phyloP scores from a whole-genome alignment of 352 stramenopile species.

The Phytophthora citricola region DNA sequence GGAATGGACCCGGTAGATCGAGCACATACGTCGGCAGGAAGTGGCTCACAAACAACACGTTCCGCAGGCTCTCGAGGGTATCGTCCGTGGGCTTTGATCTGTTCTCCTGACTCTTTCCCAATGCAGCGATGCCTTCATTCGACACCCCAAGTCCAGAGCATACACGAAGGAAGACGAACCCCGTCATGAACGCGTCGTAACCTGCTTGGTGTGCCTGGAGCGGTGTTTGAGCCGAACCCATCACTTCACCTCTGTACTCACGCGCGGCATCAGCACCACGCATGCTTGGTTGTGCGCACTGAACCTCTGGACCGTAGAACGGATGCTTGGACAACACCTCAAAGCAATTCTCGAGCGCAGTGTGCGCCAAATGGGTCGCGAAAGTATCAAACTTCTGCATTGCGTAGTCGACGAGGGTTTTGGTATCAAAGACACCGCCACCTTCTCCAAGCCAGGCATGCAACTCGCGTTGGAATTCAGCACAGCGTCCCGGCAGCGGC shows the following conservation, averaged over 20 bases:
- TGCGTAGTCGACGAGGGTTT: slow-evolving; percentile 67
- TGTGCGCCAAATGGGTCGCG: slow-evolving; percentile 62
- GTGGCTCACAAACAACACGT: slow-evolving; percentile 66
- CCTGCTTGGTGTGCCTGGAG: slow-evolving; percentile 74
- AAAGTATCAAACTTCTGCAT: slow-evolving; percentile 75
- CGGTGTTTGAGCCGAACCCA: slow-evolving; percentile 26
- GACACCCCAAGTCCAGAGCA: slow-evolving; percentile 63
- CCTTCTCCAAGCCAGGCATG: slow-evolving; percentile 52
- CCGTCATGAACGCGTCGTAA: slow-evolving; percentile 85
- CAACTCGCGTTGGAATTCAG: slow-evolving; percentile 65
- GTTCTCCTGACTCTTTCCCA: slow-evolving; percentile 23
- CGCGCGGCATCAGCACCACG: slow-evolving; percentile 8
- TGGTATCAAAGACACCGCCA: slow-evolving; percentile 74
- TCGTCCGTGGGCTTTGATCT: slow-evolving; percentile 2
- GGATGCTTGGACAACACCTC: slow-evolving; percentile 63
- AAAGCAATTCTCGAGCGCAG: slow-evolving; percentile 71
- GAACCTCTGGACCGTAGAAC: slow-evolving; percentile 67
- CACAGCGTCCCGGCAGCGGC: slow-evolving; percentile 58
- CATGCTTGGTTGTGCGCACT: slow-evolving; percentile 29
- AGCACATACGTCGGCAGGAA: slow-evolving; percentile 63
- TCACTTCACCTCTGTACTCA: slow-evolving; percentile 6
- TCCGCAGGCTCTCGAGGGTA: slow-evolving; percentile 47
- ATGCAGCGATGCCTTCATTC: slow-evolving; percentile 54
- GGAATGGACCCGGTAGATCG: slow-evolving; percentile 53
- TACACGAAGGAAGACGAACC: slow-evolving; percentile 74